Evolutionary conservation across 768 basidiomycete genomes (phyloP).

Genomic region (Suillus occidentalis): DNA sequence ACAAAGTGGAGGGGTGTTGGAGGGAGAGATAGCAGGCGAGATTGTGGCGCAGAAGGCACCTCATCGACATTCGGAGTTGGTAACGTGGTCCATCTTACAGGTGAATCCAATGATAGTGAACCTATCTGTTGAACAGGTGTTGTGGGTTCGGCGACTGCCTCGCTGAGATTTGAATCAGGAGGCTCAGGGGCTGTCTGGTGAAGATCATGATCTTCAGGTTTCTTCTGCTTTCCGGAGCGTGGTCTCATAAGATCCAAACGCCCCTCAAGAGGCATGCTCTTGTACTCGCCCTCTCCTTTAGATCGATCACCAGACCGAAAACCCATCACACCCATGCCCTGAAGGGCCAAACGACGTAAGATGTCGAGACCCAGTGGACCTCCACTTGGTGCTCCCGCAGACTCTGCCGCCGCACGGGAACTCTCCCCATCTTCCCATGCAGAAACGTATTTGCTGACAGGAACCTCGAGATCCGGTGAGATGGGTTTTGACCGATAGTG

Average conservation of each 20-base stretch:
- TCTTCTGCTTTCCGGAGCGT: conserved; percentile 24
- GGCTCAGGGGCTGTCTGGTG: conserved; percentile 3
- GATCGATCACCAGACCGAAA: conserved; percentile 10
- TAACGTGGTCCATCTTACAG: conserved; percentile 47
- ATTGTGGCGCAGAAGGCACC: conserved; percentile 59
- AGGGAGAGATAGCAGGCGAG: conserved; percentile 51
- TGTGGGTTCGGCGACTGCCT: conserved; percentile 25
- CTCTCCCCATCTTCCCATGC: conserved; percentile 62
- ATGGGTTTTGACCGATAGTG: conserved; percentile 69
- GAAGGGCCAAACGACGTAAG: conserved; percentile 34
- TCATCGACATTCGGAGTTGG: conserved; percentile 65
- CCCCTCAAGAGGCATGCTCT: conserved; percentile 81
- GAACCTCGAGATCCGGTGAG: conserved; percentile 49
- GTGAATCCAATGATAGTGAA: conserved; percentile 32
- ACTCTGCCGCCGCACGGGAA: neutral
- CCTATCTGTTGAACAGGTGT: conserved; percentile 40
- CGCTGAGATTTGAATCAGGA: conserved; percentile 19
- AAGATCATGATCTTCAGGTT: conserved; percentile 9
- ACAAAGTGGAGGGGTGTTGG: conserved; percentile 28
- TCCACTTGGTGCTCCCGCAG: conserved; percentile 8
- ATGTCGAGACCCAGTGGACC: conserved; percentile 42
- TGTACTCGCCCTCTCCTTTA: conserved; percentile 69
- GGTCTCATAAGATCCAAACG: conserved; percentile 82
- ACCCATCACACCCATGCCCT: conserved; percentile 25
- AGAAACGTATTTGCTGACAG: conserved; percentile 65